phyloP scores from a whole-genome alignment of 176 grass and related monocot species.

The Elymus sibiricus region DNA sequence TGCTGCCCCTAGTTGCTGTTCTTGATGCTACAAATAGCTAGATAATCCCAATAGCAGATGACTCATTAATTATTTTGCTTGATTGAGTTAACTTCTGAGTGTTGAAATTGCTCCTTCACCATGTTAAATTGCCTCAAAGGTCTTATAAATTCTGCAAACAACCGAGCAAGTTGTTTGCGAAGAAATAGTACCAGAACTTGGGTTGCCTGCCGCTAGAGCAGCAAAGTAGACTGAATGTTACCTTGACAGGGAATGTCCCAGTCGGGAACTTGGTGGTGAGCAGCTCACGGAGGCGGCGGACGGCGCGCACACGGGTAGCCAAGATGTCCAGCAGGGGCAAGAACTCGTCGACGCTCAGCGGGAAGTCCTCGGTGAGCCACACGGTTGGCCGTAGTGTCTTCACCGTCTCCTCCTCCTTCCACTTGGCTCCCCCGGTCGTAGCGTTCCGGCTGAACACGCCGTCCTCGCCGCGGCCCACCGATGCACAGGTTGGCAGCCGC shows the following conservation, averaged over 20 bases:
- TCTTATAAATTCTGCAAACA: not conserved
- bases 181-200: not conserved
- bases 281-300: constrained; percentile 82
- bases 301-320: constrained; percentile 74
- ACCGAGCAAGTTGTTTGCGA: not conserved
- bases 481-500: constrained; percentile 36
- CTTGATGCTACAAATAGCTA: not conserved
- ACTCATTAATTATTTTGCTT: not conserved
- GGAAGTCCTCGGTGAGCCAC: constrained; percentile 97
- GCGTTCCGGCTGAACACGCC: constrained; percentile 35
- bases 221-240: constrained; percentile 26
- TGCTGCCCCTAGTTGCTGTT: not conserved
- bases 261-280: constrained; percentile 93
- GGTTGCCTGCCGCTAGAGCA: not conserved
- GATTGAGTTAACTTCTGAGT: not conserved
- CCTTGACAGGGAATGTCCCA: constrained; percentile 97
- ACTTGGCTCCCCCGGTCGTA: constrained; percentile 41
- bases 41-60: not conserved
- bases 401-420: constrained; percentile 98
- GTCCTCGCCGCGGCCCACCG: constrained; percentile 42
- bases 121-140: not conserved
- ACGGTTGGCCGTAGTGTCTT: constrained; percentile 87
- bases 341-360: constrained; percentile 83
- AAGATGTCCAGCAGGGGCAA: constrained; percentile 94
- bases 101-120: not conserved